Evolutionary conservation across 768 basidiomycete species (phyloP), one percentile per base, ranked within the genome.

Genomic region (Tricholoma sp.): DNA sequence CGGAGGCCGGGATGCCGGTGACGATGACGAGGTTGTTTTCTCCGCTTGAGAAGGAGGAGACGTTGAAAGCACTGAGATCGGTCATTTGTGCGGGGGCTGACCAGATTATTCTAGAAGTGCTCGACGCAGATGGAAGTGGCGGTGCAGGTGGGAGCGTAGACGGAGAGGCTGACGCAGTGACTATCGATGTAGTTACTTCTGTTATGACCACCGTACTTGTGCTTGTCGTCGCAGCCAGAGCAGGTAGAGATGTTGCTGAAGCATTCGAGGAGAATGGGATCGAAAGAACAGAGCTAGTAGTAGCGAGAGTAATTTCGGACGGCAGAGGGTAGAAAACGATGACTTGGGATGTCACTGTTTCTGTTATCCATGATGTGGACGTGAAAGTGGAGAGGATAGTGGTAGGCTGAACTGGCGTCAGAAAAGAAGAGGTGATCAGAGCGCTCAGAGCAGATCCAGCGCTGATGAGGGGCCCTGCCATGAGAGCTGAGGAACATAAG

Each of bases 11-110:
- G 32, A 82, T 75, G 18, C 76, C 77, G 16, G 74, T 66, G 46
- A 88, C 76, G 60, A 89, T 71, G 52, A 74, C 72, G 57, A 89
- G 67, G 67, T 89, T 89, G 29, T 73, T 61, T 59, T 74, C 62
- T 0, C 83, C 84, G 47, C 75, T 78, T 0, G 83, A 73, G 64
- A 85, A 86, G 52, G 75, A 64, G 10, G 80, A 76, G 59, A 89
- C 67, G 50, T 81, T 80, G 77, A 88, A 89, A 2, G 80, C 61
- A 34, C 74, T 69, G 24, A 91, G 75, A 65, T 88, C 80, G 0
- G 79, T 76, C 74, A 88, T 81, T 19, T 76, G 69, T 0, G 73
- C 59, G 0, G 86, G 83, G 4, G 74, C 69, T 1, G 71, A 54
- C 88, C 88, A 89, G n/a, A 68, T 59, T 2, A 67, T 66, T 50